A percentile compares a stretch with the other conserved stretches of the same genome.
Evolutionary conservation across 2,329 filamentous ascomycete genomes (phyloP).

Genomic region (Magnaporthales sp.): DNA sequence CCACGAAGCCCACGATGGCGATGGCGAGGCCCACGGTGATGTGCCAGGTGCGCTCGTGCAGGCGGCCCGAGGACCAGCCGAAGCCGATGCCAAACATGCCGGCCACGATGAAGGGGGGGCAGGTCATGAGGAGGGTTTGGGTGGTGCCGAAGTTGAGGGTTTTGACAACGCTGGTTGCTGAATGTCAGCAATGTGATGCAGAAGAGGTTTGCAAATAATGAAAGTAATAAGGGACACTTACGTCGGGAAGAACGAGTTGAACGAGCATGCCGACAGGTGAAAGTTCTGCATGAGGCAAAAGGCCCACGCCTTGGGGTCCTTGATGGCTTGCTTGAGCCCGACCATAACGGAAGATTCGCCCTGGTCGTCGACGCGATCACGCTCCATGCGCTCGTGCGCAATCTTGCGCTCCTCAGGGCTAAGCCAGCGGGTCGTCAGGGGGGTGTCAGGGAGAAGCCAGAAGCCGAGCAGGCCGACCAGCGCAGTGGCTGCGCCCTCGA

Average conservation of each 20-base stretch:
- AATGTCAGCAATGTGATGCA: background rate
- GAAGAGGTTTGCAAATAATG: constrained; percentile 8
- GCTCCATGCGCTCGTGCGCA: constrained; percentile 15
- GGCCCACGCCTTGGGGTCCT: constrained; percentile 17
- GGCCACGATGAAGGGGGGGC: constrained; percentile 34
- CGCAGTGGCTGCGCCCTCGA: constrained; percentile 24
- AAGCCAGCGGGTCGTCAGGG: constrained; percentile 14
- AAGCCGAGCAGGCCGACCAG: constrained; percentile 17
- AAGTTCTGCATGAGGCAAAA: constrained; percentile 10
- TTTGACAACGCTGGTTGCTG: constrained; percentile 15
- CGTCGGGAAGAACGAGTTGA: constrained; percentile 20
- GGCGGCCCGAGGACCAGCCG: constrained; percentile 1
- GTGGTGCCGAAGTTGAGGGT: constrained; percentile 26
- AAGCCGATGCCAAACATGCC: constrained; percentile 15
- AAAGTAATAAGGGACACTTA: constrained; percentile 10
- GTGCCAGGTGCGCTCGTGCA: constrained; percentile 6
- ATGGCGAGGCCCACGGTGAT: background rate
- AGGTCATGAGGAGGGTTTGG: constrained; percentile 34
- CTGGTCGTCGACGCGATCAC: constrained; percentile 21
- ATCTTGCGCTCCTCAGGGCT: constrained; percentile 17
- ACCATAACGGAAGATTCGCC: constrained; percentile 5
- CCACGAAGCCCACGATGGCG: constrained; percentile 3
- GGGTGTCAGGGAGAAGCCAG: constrained; percentile 14
- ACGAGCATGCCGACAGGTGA: constrained; percentile 13
- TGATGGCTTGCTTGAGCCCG: constrained; percentile 16